phyloP scores from a whole-genome alignment of 768 basidiomycete species.

The Rhodotorula paludigena region DNA sequence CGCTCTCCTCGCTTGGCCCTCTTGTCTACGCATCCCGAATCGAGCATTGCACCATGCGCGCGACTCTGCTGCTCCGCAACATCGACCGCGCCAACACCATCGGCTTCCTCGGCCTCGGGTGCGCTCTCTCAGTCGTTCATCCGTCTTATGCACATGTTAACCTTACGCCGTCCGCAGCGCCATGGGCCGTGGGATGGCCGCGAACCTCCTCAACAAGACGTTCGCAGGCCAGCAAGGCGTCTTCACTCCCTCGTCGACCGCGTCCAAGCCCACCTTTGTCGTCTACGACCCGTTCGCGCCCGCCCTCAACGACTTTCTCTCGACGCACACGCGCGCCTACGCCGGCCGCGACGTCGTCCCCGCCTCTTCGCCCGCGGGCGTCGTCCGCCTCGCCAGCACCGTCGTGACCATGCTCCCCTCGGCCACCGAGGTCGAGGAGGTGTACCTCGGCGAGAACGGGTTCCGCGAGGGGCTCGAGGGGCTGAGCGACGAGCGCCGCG shows the following conservation, averaged over 20 bases:
- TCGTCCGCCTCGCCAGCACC: constrained; percentile 48
- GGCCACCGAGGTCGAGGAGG: constrained; percentile 74
- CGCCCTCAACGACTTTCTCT: constrained; percentile 57
- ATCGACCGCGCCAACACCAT: constrained; percentile 41
- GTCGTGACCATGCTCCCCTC: constrained; percentile 90
- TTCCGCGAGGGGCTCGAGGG: constrained; percentile 62
- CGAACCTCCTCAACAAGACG: constrained; percentile 74
- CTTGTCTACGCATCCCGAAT: background rate
- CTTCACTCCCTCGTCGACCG: constrained; percentile 7
- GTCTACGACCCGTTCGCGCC: constrained; percentile 72
- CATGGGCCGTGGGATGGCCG: constrained; percentile 83
- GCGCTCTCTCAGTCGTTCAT: background rate
- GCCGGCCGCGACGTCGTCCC: constrained; percentile 60
- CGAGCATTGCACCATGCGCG: constrained; percentile 16
- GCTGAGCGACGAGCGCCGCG: constrained; percentile 44
- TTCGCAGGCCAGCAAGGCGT: constrained; percentile 44
- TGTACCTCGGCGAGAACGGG: constrained; percentile 61
- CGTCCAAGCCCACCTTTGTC: constrained; percentile 54
- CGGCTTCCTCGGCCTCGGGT: constrained; percentile 81
- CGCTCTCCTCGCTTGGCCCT: background rate
- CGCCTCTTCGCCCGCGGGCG: constrained; percentile 62
- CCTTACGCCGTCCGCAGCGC: constrained; percentile 5
- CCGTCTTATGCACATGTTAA: background rate
- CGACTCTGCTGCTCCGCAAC: constrained; percentile 1
- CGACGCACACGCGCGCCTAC: constrained; percentile 57